A percentile compares a stretch with the other conserved stretches of the same genome.
Conservation (phyloP, 2,329 filamentous ascomycete genomes). For the Microsporum ferrugineum region DNA sequence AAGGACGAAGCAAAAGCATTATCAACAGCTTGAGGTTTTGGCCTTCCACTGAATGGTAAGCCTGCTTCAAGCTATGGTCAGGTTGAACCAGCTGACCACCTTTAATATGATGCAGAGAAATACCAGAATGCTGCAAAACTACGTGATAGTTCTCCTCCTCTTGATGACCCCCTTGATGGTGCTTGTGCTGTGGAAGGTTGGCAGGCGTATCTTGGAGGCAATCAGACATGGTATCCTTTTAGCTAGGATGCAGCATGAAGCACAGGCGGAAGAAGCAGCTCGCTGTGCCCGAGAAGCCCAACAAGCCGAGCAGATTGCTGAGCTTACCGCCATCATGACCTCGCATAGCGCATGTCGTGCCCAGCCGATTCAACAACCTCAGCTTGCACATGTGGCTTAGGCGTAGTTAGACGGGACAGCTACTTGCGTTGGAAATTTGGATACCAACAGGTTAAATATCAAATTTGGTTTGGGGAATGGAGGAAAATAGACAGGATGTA, state of each 20-base stretch:
- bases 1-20: neutral
- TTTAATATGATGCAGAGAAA: neutral
- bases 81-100: neutral
- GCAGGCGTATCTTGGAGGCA: conserved; percentile 11
- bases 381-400: neutral
- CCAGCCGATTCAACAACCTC: neutral
- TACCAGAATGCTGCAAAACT: conserved; percentile 16
- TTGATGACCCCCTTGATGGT: conserved; percentile 16
- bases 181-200: conserved; percentile 17
- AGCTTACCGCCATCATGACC: neutral
- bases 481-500: neutral
- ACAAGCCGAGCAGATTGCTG: conserved; percentile 1
- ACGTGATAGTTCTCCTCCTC: conserved; percentile 19
- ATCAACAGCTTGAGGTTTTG: neutral
- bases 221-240: conserved; percentile 7
- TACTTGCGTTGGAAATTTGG: neutral
- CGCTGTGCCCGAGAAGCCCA: neutral
- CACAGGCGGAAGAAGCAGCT: conserved; percentile 16
- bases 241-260: conserved; percentile 14
- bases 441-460: neutral
- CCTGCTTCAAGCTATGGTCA: neutral
- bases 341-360: neutral
- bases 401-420: neutral
- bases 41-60: neutral
- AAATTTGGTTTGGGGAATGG: neutral